phyloP scores from a whole-genome alignment of 495 filamentous ascomycete species.

The Xylaria curta region DNA sequence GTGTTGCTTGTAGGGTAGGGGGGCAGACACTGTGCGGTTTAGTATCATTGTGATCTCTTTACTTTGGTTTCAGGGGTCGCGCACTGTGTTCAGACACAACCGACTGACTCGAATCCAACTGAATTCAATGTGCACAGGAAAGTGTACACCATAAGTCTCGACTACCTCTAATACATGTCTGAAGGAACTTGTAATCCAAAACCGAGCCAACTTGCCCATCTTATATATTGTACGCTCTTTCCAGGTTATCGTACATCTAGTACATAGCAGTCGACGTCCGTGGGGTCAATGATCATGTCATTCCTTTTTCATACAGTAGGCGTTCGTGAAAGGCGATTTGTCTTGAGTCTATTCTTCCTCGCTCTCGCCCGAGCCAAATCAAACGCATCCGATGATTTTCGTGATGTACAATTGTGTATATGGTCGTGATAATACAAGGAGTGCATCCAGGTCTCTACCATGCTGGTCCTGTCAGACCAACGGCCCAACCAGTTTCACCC shows the following conservation, averaged over 20 bases:
- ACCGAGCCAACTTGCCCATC: not conserved
- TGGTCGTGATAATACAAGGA: slow-evolving; percentile 28
- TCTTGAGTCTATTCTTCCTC: slow-evolving; percentile 16
- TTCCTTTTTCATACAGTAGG: not conserved
- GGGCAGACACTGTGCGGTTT: not conserved
- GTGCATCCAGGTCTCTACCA: slow-evolving; percentile 12
- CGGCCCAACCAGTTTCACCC: not conserved
- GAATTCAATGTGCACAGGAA: not conserved
- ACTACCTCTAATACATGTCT: not conserved
- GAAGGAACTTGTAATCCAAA: not conserved
- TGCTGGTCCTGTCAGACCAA: slow-evolving; percentile 3
- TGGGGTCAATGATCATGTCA: not conserved
- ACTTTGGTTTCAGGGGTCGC: not conserved
- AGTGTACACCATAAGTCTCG: not conserved
- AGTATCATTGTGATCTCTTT: too few species aligned
- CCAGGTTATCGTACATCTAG: slow-evolving; percentile 1
- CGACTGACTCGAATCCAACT: not conserved
- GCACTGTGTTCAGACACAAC: not conserved
- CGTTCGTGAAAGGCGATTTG: not conserved
- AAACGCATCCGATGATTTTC: not conserved
- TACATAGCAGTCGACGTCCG: not conserved
- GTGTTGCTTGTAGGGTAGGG: not conserved
- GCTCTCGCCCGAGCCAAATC: slow-evolving; percentile 7
- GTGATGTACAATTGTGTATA: slow-evolving; percentile 26
- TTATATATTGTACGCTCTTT: not conserved